A percentile compares a stretch with the other conserved stretches of the same genome.
Evolutionary conservation across 2,329 filamentous ascomycete species (phyloP).

Genomic region (Didymella arachidicola): DNA sequence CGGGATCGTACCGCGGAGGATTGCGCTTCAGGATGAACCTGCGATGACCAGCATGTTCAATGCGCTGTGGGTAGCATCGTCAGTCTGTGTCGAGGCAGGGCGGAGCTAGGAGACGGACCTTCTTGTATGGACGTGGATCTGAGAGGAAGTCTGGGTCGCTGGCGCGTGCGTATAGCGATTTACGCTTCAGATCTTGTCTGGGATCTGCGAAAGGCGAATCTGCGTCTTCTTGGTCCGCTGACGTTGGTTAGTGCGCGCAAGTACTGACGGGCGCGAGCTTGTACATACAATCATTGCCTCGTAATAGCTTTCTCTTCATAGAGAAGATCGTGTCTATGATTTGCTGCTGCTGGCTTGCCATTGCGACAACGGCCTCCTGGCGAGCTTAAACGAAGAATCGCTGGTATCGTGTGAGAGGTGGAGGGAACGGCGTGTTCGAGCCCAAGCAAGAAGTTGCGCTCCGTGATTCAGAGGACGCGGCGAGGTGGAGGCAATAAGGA

Average conservation of each 20-base stretch:
- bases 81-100: conserved; percentile 24
- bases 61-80: conserved; percentile 59
- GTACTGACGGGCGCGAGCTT: not conserved
- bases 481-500: not conserved
- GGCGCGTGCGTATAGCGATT: conserved; percentile 73
- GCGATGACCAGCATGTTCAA: conserved; percentile 76
- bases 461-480: not conserved
- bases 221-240: conserved; percentile 80
- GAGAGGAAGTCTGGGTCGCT: conserved; percentile 68
- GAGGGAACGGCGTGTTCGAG: not conserved
- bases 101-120: conserved; percentile 59
- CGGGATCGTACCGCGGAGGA: conserved; percentile 75
- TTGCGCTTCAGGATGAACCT: conserved; percentile 78
- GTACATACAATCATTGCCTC: conserved; percentile 46
- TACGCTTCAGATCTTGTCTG: conserved; percentile 80
- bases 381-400: conserved; percentile 29
- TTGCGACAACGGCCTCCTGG: conserved; percentile 34
- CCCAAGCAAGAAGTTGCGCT: conserved; percentile 1
- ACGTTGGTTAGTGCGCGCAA: conserved; percentile 25
- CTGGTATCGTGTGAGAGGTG: conserved; percentile 5
- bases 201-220: conserved; percentile 75
- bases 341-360: conserved; percentile 52
- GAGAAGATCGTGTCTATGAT: conserved; percentile 52
- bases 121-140: conserved; percentile 73
- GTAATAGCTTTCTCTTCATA: conserved; percentile 50